Base-by-base conservation (phyloP, 805 yeast genomes). In the Metschnikowia anglica region DNA sequence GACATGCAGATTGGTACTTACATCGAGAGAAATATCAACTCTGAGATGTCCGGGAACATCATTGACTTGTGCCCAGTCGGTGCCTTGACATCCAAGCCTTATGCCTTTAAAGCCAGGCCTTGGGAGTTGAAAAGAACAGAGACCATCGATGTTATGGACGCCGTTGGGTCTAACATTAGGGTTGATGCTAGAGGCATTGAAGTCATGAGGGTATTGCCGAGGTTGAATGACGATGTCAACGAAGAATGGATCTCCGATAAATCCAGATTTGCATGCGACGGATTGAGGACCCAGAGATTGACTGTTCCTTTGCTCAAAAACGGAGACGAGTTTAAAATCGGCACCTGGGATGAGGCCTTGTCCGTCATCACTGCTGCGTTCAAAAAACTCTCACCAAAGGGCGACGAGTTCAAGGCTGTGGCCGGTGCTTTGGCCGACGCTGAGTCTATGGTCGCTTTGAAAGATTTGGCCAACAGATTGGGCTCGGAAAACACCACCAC, bases 231-330 rank as follows among this genome's bases (percentile, higher is more conserved):
- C 56, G 93, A 85, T 49, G 74, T 88, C 57, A 87, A 87, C 62
- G 93, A 88, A 67, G 96, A 88, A 69, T 87, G 96, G 96, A 83
- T 87, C 56, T 80, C 88, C 35, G 96, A 87, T 70, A 87, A 88
- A 70, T 76, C 95, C 12, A 77, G 96, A 58, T 87, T 83, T 60
- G 89, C 95, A 24, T 80, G 80, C 56, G 96, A 87, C 61, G 96
- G 93, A 29, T 76, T 88, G 60, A 83, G 82, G 70, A 84, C 88
- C 44, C 96, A 87, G 73, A 78, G 96, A 59, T 75, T 87, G 55
- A 87, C 95, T 24, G 79, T 81, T 40, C 96, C 96, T 15, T 73
- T 87, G 60, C 73, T 87, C 56, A 81, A 81, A 68, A 73, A 71
- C 48, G 89, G 87, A 54, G 80, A 79, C 62, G 67, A 70, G 42